phyloP scores from a whole-genome alignment of 1,139 yeast species.

The Blastobotrys petasosporus region DNA sequence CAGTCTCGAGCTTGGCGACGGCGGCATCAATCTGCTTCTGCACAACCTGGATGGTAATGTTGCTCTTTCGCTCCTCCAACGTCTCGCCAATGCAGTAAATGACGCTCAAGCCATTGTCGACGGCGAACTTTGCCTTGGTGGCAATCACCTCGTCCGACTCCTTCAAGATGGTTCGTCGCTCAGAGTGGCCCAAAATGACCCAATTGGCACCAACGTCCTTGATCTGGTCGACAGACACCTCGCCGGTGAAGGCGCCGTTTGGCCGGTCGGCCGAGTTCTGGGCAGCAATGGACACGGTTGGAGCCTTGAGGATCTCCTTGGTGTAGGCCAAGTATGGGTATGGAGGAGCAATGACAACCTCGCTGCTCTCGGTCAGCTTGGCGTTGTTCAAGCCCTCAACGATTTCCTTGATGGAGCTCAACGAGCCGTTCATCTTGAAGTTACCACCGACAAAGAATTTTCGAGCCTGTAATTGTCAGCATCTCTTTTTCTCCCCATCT shows the following conservation, averaged over 20 bases:
- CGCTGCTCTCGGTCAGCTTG: conserved; percentile 64
- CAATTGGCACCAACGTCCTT: conserved; percentile 90
- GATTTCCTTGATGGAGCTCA: conserved; percentile 74
- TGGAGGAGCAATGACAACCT: conserved; percentile 96
- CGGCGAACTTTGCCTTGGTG: conserved; percentile 88
- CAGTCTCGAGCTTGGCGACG: conserved; percentile 55
- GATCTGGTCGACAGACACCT: conserved; percentile 80
- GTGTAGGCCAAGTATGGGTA: conserved; percentile 84
- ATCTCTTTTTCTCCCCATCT: background rate
- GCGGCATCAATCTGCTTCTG: conserved; percentile 90
- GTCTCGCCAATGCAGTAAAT: conserved; percentile 98
- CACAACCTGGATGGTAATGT: conserved; percentile 78
- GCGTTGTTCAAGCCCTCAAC: conserved; percentile 78
- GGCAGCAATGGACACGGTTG: conserved; percentile 75
- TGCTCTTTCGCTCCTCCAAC: conserved; percentile 87
- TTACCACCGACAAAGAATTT: conserved; percentile 93
- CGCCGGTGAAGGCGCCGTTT: conserved; percentile 98
- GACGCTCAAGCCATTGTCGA: conserved; percentile 81
- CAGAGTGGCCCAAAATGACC: conserved; percentile 98
- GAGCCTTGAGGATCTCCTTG: conserved; percentile 58
- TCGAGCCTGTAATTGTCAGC: conserved; percentile 52
- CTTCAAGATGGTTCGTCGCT: conserved; percentile 90
- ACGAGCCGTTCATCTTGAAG: conserved; percentile 98
- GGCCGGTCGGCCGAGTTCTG: conserved; percentile 86
- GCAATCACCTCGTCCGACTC: conserved; percentile 92